Base-by-base conservation (phyloP, 768 basidiomycete genomes). In the Agrocybe chaxingu region DNA sequence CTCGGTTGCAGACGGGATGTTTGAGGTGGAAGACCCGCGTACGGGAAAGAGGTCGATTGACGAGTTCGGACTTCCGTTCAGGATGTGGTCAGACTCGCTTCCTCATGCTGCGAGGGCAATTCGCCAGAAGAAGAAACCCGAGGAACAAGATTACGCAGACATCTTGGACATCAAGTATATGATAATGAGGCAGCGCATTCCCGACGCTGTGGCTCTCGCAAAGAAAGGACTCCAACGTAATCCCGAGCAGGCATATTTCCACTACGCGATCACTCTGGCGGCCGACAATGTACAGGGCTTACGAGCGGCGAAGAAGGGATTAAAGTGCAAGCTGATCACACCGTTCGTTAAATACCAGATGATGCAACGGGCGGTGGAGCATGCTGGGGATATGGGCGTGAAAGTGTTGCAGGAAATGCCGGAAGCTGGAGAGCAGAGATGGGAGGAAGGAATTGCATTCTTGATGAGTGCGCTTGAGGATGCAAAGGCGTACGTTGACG, bases 101-200 rank as follows among this genome's bases (percentile, higher is more conserved):
- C 83, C 85, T 3, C 66, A 72, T 13, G 83, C 82, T 57, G 83
- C 84, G 7, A 70, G 69, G 24, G 82, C 77, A 24, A 75, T 86
- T 35, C 76, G 82, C 7, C 66, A 60, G 33, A 68, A 65, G 47
- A 71, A 70, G n/a, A 64, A 62, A 9, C 59, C 71, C 0, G 57
- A 57, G 4, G 79, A 84, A 48, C 62, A 54, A 16, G 81, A 85
- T 60, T 56, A 71, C 10, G 85, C 84, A 0, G 83, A 86, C 59
- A 80, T 87, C 53, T 62, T 87, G 30, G 82, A 86, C 31, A 77
- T 84, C 67, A 85, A 87, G 59, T 80, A 65, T 59, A 56, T 62
- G 47, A 76, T 85, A 60, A 74, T 82, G 63, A 72, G 68, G 46
- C 65, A 69, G 16, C 74, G 76, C 29, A 65, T 80, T 31, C 61